A percentile compares a stretch with the other conserved stretches of the same genome.
Evolutionary conservation across 352 stramenopile species (phyloP).

Genomic region (Halophytophthora polymorphica): DNA sequence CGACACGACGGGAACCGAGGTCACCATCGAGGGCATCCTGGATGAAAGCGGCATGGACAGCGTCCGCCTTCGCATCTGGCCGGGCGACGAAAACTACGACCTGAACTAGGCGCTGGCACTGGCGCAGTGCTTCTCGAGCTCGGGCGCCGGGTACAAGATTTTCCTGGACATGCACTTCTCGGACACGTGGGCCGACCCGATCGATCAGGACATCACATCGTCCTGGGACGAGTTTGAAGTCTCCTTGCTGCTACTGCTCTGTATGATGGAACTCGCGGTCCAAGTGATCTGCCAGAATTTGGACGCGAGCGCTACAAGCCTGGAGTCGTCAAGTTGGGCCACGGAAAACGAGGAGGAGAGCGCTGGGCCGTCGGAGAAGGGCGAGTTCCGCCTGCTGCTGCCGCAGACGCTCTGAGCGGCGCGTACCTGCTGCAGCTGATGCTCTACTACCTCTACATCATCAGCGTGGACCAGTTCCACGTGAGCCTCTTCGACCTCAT

Average conservation of each 20-base stretch:
- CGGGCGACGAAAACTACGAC: conserved; percentile 15
- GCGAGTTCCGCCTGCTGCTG: conserved; percentile 61
- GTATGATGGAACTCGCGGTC: conserved; percentile 57
- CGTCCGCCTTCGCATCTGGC: conserved; percentile 32
- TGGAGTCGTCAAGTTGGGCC: no score
- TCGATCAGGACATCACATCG: conserved; percentile 13
- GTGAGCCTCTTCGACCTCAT: conserved; percentile 79
- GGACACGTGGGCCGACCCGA: conserved; percentile 27
- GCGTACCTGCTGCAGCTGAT: conserved; percentile 69
- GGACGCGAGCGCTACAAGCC: conserved; percentile 35
- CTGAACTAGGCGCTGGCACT: conserved; percentile 23
- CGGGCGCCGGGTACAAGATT: conserved; percentile 28
- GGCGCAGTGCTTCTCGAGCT: conserved; percentile 26
- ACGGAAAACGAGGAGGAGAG: conserved; percentile 38
- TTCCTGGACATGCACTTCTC: conserved; percentile 36
- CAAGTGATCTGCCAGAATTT: conserved; percentile 71
- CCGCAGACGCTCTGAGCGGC: conserved; percentile 59
- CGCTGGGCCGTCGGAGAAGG: conserved; percentile 47
- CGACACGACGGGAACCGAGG: conserved; percentile 11
- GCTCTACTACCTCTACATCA: conserved; percentile 79
- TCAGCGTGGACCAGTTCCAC: conserved; percentile 75
- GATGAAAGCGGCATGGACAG: conserved; percentile 27
- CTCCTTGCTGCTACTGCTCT: conserved; percentile 63
- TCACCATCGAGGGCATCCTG: conserved; percentile 24
- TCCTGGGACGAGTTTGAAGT: conserved; percentile 19